Evolutionary conservation across 2,329 filamentous ascomycete species (phyloP), one percentile per base, ranked within the genome.

Genomic region (Paecilomyces niveus): DNA sequence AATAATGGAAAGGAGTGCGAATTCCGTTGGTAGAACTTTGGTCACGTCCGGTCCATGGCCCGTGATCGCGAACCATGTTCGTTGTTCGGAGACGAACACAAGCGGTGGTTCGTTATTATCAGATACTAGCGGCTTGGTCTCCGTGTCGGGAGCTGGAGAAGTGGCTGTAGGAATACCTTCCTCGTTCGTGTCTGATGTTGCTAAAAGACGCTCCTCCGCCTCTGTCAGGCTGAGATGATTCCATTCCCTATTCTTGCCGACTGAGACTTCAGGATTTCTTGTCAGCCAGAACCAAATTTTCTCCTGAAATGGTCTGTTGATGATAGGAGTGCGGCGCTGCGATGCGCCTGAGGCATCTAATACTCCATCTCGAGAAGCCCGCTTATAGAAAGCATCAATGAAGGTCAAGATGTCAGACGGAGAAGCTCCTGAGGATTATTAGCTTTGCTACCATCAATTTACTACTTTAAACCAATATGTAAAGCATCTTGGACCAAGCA

Each of bases 51-150:
- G 78, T 21, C 78, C 78, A 69, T 87, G 85, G 1, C 84, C 85
- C 11, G 85, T 78, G 55, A 87, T 72, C 8, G 84, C 82, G 58
- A 80, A 75, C 84, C 85, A 88, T 26, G 81, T 80, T 35, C 83
- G 76, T 56, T 83, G 79, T 62, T 81, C 75, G 6, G 78, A 84
- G 7, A 83, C 80, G 65, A 74, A 80, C 7, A 85, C 70, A 35
- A 77, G 76, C 45, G 68, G 35, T 1, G 35, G 58, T 55, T 22
- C 53, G 9, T 53, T 54, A 15, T 24, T 33, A 54, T 57, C 31
- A 6, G 35, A 24, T 32, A 39, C 22, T n/a, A 55, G 33, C 50
- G 29, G 52, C 26, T 58, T 26, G 26, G 49, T 13, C 15, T 32
- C 26, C 3, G 49, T 35, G 10, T 29, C 13, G 21, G 53, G 29